A percentile compares a stretch with the other conserved stretches of the same genome.
Evolutionary conservation across 257 asterid species (phyloP).

Genomic region (Thymus mandschuricus): DNA sequence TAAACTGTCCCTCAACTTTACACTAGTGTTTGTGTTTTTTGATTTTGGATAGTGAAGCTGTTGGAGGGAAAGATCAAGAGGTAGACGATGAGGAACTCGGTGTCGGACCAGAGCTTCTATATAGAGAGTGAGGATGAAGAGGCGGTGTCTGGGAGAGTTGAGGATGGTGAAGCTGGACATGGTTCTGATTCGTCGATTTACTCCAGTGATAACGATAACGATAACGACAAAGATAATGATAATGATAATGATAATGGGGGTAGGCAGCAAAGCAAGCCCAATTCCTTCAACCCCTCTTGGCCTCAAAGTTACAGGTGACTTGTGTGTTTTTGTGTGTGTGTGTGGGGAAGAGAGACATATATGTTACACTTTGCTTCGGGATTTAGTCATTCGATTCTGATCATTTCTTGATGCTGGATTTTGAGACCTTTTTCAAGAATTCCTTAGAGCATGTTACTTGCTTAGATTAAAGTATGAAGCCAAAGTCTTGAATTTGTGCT

Average conservation of each 20-base stretch:
- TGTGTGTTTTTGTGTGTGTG: too few relatives aligned
- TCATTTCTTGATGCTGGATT: too few relatives aligned
- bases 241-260: slow-evolving; percentile 32
- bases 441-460: too few relatives aligned
- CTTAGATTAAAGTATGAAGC: too few relatives aligned
- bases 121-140: slow-evolving; percentile 82
- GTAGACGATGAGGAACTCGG: slow-evolving; percentile 68
- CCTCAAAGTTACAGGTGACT: slow-evolving; percentile 37
- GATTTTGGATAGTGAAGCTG: too few relatives aligned
- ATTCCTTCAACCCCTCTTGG: slow-evolving; percentile 67
- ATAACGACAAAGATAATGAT: neutral
- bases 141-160: slow-evolving; percentile 45
- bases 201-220: slow-evolving; percentile 53
- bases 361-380: too few relatives aligned
- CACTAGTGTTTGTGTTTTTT: too few relatives aligned
- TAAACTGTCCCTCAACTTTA: too few relatives aligned
- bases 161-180: slow-evolving; percentile 48
- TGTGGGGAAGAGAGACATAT: too few relatives aligned
- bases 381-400: too few relatives aligned
- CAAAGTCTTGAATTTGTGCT: too few relatives aligned
- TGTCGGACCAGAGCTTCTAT: slow-evolving; percentile 77
- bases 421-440: too few relatives aligned
- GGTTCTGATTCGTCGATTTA: slow-evolving; percentile 67
- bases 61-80: neutral
- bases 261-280: slow-evolving; percentile 46